Evolutionary conservation across 2,329 filamentous ascomycete species (phyloP).

Genomic region (Fusarium papillatum): DNA sequence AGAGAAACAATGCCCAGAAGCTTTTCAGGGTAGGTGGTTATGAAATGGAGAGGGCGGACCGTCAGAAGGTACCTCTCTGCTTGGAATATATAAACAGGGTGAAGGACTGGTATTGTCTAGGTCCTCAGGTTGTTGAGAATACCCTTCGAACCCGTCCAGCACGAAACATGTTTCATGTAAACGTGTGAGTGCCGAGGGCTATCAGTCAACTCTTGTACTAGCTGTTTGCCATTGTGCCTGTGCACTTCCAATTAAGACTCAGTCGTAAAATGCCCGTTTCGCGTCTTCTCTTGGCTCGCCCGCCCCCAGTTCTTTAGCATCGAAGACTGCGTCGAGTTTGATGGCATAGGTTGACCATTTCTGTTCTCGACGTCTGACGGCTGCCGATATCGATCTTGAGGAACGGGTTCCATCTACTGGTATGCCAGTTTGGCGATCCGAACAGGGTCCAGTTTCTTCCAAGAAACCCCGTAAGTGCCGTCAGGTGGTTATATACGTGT

Average conservation of each 20-base stretch:
- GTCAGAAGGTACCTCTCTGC: too few relatives aligned
- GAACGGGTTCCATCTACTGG: neutral
- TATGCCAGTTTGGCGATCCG: neutral
- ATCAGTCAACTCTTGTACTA: neutral
- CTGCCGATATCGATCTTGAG: neutral
- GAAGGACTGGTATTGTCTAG: too few relatives aligned
- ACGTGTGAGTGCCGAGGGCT: neutral
- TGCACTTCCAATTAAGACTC: neutral
- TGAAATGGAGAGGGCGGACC: too few relatives aligned
- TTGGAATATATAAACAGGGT: too few relatives aligned
- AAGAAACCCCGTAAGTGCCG: neutral
- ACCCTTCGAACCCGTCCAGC: neutral
- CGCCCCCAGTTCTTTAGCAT: neutral
- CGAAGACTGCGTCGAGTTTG: rapidly evolving
- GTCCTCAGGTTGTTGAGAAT: too few relatives aligned
- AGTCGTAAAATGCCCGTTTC: too few relatives aligned
- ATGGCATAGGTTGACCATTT: neutral
- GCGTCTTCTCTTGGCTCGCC: neutral
- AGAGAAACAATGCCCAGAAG: too few relatives aligned
- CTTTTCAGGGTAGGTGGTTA: too few relatives aligned
- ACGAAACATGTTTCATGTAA: neutral
- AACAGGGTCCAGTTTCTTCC: neutral
- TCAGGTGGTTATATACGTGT: neutral
- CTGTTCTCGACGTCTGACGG: neutral
- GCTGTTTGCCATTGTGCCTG: neutral